A percentile compares a stretch with the other conserved stretches of the same genome.
Evolutionary conservation across 2,329 filamentous ascomycete genomes (phyloP).

Genomic region (Pestalotiopsis fici): DNA sequence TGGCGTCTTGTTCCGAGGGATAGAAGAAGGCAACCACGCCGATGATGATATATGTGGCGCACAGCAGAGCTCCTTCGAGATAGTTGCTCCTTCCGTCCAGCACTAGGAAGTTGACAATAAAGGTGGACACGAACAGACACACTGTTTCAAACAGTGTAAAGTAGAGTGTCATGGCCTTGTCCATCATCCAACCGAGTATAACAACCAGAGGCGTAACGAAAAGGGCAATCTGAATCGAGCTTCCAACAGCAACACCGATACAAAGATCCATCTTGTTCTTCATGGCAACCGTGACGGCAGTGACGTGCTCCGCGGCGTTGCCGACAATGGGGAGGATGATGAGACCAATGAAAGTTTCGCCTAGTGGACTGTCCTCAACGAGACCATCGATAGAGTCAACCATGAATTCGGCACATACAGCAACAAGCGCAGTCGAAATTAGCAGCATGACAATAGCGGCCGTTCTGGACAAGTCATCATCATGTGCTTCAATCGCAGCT

Average conservation of each 20-base stretch:
- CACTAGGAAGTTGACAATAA: conserved; percentile 87
- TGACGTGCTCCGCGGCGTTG: conserved; percentile 74
- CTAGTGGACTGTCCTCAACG: conserved; percentile 54
- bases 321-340: conserved; percentile 74
- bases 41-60: conserved; percentile 69
- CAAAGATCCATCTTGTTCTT: conserved; percentile 79
- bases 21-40: conserved; percentile 68
- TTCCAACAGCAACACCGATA: conserved; percentile 71
- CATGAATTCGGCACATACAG: conserved; percentile 70
- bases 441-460: conserved; percentile 64
- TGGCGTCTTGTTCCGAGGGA: conserved; percentile 51
- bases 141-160: conserved; percentile 90
- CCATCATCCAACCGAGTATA: conserved; percentile 70
- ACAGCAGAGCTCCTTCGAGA: conserved; percentile 73
- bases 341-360: conserved; percentile 70
- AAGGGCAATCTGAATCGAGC: conserved; percentile 71
- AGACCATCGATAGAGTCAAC: conserved; percentile 68
- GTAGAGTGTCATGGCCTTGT: conserved; percentile 74
- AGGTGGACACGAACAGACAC: conserved; percentile 78
- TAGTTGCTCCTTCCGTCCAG: conserved; percentile 86
- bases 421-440: conserved; percentile 65
- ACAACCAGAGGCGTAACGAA: conserved; percentile 72
- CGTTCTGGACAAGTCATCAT: conserved; percentile 52
- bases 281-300: conserved; percentile 68
- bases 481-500: conserved; percentile 34